Base-by-base conservation (phyloP, 192 early-diverging fungal genomes). In the Mortierella hygrophila region DNA sequence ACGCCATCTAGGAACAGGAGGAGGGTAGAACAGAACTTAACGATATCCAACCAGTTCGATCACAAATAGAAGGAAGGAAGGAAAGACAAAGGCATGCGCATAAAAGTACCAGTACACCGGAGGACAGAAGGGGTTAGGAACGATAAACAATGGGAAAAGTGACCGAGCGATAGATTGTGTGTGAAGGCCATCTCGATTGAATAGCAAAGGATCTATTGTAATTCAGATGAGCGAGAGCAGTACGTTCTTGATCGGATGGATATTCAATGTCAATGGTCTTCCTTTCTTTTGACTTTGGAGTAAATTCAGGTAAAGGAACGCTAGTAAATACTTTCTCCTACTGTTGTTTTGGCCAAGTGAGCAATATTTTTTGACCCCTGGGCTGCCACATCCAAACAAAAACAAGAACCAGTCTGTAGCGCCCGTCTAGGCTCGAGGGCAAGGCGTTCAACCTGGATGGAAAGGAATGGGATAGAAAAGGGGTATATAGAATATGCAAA, bases 311-410 rank as follows among this genome's bases (percentile, higher is more conserved):
- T 9, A n/a, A n/a, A 35, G 35, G 23, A 29, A 63, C 26, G 9
- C 29, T 26, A 63, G 23, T 29, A 63, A 63, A 21, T 26, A 65
- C 20, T 65, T 65, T 65, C 35, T 65, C 60, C 60, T 11, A 65
- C 60, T 32, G 60, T 65, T 65, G 29, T 65, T 57, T 60, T 65
- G 29, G 13, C 60, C 57, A 65, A 65, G 60, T 65, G 60, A 65
- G 60, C 60, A 65, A 65, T 65, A 13, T 32, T 32, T 4, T 65
- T 8, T 32, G 18, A 16, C 49, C 49, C 15, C 21, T 52, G 49
- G 49, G 18, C 38, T 40, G 38, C 4, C 15, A 52, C 18, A 52
- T 20, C 16, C 49, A 52, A 52, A 52, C 49, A 52, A 52, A 46
- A 18, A 52, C 18, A 52, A 52, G 11, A 65, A 9, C 29, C 60